A percentile compares a stretch with the other conserved stretches of the same genome.
phyloP scores from a whole-genome alignment of 345 rosid species.

The Stellera chamaejasme region DNA sequence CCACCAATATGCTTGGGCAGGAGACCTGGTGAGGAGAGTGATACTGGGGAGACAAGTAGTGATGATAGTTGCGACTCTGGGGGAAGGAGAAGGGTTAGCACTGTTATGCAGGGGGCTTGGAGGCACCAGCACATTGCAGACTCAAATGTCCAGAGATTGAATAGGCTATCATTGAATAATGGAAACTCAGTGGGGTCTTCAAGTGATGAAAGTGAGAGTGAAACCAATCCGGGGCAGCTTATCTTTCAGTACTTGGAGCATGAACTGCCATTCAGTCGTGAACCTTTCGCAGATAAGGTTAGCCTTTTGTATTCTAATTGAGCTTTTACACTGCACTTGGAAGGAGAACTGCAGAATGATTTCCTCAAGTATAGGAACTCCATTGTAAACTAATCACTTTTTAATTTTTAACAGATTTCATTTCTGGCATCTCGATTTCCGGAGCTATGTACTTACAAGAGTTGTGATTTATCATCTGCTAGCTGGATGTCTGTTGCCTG shows the following conservation, averaged over 20 bases:
- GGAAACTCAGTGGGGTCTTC: conserved; percentile 42
- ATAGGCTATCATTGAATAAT: conserved; percentile 38
- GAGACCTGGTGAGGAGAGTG: conserved; percentile 61
- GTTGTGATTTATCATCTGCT: conserved; percentile 71
- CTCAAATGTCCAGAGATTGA: conserved; percentile 32
- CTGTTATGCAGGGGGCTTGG: conserved; percentile 23
- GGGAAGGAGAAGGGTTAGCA: conserved; percentile 29
- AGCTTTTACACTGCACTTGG: background rate
- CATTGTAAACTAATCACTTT: background rate
- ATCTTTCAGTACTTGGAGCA: conserved; percentile 71
- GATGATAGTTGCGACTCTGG: conserved; percentile 54
- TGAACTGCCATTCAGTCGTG: conserved; percentile 71
- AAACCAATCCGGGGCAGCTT: conserved; percentile 39
- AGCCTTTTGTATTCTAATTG: conserved; percentile 13
- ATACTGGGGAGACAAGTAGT: conserved; percentile 57
- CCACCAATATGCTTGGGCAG: conserved; percentile 25
- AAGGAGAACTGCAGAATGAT: background rate
- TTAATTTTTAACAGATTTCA: conserved; percentile 36
- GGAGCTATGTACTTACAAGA: conserved; percentile 55
- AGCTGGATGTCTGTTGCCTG: conserved; percentile 98
- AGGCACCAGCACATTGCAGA: conserved; percentile 22
- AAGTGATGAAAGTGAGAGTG: conserved; percentile 58
- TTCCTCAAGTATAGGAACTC: background rate
- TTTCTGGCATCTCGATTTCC: conserved; percentile 73
- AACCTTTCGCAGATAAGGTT: conserved; percentile 82